Percentiles rank a stretch among this genome's conserved stretches.
Evolutionary conservation across 257 asterid species (phyloP).

Genomic region (Anisodus tanguticus): DNA sequence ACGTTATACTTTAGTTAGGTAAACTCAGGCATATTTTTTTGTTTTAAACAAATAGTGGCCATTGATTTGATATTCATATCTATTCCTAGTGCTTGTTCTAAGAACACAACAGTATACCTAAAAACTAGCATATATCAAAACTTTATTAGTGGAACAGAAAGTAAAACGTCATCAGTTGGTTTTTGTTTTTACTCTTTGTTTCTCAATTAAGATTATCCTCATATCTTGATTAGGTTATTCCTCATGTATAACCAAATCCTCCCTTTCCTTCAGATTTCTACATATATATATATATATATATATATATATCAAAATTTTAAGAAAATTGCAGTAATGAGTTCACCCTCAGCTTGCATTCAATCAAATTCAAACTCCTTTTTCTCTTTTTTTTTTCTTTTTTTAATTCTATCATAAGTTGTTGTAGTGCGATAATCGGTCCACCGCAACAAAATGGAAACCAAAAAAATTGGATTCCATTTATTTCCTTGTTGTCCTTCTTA

Average conservation of each 20-base stretch:
- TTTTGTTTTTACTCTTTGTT: slow-evolving; percentile 39
- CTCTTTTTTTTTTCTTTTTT: neutral
- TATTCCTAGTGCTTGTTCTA: slow-evolving; percentile 33
- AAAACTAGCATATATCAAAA: slow-evolving; percentile 39
- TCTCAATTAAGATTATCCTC: neutral
- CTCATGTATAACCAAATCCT: neutral
- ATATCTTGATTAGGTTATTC: slow-evolving; percentile 37
- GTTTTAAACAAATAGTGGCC: slow-evolving; percentile 34
- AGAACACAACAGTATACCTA: slow-evolving; percentile 36
- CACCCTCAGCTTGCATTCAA: slow-evolving; percentile 34
- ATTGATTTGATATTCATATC: slow-evolving; percentile 36
- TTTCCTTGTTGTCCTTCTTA: slow-evolving; percentile 22
- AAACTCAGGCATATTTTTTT: slow-evolving; percentile 33
- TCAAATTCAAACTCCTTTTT: neutral
- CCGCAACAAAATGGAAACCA: slow-evolving; percentile 26
- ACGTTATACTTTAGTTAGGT: slow-evolving; percentile 51
- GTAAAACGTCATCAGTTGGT: slow-evolving; percentile 37
- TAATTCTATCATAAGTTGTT: slow-evolving; percentile 10
- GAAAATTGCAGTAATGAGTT: neutral
- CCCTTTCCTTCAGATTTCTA: neutral
- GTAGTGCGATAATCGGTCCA: slow-evolving; percentile 26
- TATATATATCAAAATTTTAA: neutral
- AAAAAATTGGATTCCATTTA: slow-evolving; percentile 2
- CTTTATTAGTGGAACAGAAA: slow-evolving; percentile 45
- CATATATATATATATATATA: no score